phyloP scores from a whole-genome alignment of 2,329 filamentous ascomycete genomes.

The Alternaria triticina region DNA sequence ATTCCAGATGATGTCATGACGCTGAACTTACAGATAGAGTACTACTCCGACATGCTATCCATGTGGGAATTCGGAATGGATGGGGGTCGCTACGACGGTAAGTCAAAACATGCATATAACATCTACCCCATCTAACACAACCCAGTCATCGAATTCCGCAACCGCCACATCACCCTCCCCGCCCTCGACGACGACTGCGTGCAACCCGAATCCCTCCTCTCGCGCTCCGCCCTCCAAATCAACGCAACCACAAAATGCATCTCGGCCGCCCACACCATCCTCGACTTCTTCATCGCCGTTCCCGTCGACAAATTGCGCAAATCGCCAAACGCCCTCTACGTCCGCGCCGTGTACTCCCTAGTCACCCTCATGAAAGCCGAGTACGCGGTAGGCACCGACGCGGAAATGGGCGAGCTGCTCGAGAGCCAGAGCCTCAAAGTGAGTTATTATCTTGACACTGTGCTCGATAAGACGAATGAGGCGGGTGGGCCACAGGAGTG shows the following conservation, averaged over 20 bases:
- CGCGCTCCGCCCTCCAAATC: constrained; percentile 43
- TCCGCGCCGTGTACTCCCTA: constrained; percentile 41
- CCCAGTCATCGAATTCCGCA: constrained; percentile 40
- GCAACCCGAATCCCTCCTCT: constrained; percentile 42
- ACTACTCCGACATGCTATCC: constrained; percentile 41
- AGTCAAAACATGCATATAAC: background rate
- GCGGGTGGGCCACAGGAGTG: constrained; percentile 41
- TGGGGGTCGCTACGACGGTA: constrained; percentile 40
- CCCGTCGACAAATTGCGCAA: constrained; percentile 30
- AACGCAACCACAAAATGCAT: constrained; percentile 47
- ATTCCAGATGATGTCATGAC: constrained; percentile 41
- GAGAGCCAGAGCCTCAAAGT: constrained; percentile 41
- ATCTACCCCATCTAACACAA: background rate
- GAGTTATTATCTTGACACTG: constrained; percentile 36
- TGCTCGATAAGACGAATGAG: constrained; percentile 28
- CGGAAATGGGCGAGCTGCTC: constrained; percentile 41
- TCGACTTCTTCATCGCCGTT: constrained; percentile 38
- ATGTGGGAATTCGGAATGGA: constrained; percentile 50
- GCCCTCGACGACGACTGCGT: constrained; percentile 42
- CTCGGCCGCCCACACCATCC: constrained; percentile 37
- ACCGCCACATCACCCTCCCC: constrained; percentile 42
- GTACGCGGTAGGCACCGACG: constrained; percentile 43
- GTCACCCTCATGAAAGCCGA: constrained; percentile 44
- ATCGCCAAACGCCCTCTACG: constrained; percentile 38
- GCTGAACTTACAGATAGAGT: constrained; percentile 35